These are phyloP conservation scores for Handroanthus guayacan DNA, from an alignment of 257 asterid genomes.

Conservation along the genomic window DNA sequence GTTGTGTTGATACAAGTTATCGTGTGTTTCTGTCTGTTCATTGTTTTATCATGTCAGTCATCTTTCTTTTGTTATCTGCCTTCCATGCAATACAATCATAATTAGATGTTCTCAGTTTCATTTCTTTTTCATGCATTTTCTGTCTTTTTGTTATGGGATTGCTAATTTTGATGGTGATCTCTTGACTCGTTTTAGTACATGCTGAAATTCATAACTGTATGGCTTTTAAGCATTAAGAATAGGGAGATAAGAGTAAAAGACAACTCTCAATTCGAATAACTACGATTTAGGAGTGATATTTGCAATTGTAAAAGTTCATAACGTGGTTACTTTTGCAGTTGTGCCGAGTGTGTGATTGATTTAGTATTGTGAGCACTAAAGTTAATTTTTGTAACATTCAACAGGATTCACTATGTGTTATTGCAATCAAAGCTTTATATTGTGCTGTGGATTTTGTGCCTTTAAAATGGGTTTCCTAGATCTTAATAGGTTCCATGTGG, in stretches of 20 bases:
- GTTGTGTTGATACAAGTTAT: not conserved
- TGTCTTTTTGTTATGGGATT: not conserved
- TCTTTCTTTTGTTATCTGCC: not conserved
- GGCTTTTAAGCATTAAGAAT: constrained; percentile 7
- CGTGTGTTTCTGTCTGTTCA: not conserved
- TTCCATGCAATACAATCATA: not conserved
- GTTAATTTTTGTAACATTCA: not conserved
- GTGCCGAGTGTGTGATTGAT: not conserved
- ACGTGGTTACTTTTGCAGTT: not conserved
- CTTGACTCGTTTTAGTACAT: not conserved
- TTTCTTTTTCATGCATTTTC: not conserved
- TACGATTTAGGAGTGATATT: not conserved
- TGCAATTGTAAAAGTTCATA: not conserved
- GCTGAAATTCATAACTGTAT: constrained; percentile 11
- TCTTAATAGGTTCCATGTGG: constrained; percentile 12
- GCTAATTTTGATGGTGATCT: not conserved
- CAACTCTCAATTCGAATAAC: not conserved
- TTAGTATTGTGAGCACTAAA: not conserved
- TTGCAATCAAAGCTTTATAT: constrained; percentile 2
- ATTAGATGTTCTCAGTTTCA: not conserved
- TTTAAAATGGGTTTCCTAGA: not conserved
- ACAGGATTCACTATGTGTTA: not conserved
- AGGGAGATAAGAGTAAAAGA: not conserved
- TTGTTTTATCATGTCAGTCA: constrained; percentile 12
- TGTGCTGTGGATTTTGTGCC: not conserved